Conservation (phyloP, 768 basidiomycete species). For the Rubroboletus pulcherrimus region DNA sequence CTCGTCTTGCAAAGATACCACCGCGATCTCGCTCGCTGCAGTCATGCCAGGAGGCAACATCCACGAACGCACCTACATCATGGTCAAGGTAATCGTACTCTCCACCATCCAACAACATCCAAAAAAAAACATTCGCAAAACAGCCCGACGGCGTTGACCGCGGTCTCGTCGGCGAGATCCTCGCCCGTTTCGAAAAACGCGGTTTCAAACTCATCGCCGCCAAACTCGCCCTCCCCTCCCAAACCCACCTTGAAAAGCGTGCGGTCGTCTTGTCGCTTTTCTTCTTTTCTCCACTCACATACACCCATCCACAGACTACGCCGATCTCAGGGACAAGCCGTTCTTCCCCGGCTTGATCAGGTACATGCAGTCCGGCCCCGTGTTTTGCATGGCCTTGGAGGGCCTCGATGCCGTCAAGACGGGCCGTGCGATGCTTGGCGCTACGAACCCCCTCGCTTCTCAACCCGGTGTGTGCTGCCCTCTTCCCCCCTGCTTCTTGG, state of each 20-base stretch:
- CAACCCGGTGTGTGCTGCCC: slow-evolving; percentile 57
- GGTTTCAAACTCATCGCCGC: slow-evolving; percentile 97
- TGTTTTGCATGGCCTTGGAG: slow-evolving; percentile 94
- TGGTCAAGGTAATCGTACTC: slow-evolving; percentile 78
- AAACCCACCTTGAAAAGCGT: slow-evolving; percentile 91
- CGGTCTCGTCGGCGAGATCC: slow-evolving; percentile 92
- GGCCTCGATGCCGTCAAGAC: slow-evolving; percentile 94
- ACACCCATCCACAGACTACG: slow-evolving; percentile 65
- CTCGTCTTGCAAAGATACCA: slow-evolving; percentile 12
- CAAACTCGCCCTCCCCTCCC: slow-evolving; percentile 80
- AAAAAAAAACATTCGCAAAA: background rate
- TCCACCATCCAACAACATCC: no score
- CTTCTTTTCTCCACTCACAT: background rate
- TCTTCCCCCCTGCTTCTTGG: background rate
- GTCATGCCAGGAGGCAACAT: slow-evolving; percentile 20
- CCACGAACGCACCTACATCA: slow-evolving; percentile 94
- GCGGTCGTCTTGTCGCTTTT: background rate
- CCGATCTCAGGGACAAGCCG: slow-evolving; percentile 86
- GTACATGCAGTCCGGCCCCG: slow-evolving; percentile 96
- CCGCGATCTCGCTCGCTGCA: slow-evolving; percentile 28
- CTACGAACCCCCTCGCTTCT: slow-evolving; percentile 94
- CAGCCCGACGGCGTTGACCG: slow-evolving; percentile 99
- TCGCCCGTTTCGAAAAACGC: slow-evolving; percentile 93
- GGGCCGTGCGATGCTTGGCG: slow-evolving; percentile 92
- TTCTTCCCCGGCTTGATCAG: slow-evolving; percentile 97